These are phyloP conservation scores for Rhododendron kiyosumense DNA, from an alignment of 148 eudicot species.

Conservation along the genomic window DNA sequence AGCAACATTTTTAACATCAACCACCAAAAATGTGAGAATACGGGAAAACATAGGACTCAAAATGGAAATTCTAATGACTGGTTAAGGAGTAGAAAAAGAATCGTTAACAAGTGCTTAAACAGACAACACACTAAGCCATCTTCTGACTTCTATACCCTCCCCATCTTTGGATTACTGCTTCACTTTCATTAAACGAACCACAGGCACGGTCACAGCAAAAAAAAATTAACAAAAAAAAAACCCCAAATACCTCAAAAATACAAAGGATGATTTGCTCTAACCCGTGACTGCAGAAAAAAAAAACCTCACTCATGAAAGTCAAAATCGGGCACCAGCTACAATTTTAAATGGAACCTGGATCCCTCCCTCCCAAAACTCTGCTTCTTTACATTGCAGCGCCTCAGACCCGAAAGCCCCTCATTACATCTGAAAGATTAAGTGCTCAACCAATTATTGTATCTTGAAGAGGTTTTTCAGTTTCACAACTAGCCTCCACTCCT, in stretches of 20 bases:
- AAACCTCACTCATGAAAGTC: not conserved
- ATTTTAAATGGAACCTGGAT: not conserved
- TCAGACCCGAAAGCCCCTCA: not conserved
- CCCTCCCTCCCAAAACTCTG: not conserved
- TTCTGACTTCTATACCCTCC: not conserved
- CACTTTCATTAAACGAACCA: not conserved
- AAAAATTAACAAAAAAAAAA: not conserved
- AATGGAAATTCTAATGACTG: not conserved
- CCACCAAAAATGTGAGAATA: not conserved
- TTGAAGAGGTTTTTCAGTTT: constrained; percentile 68
- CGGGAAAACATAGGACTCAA: not conserved
- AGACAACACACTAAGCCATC: not conserved
- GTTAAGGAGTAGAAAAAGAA: not conserved
- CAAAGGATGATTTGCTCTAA: not conserved
- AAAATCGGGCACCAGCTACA: not conserved
- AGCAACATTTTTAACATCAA: not conserved
- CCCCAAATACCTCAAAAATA: not conserved
- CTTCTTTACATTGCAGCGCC: not conserved
- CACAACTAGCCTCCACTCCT: constrained; percentile 59
- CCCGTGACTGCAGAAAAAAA: not conserved
- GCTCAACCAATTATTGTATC: constrained; percentile 37
- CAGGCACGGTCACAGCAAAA: not conserved
- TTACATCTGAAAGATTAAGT: not conserved
- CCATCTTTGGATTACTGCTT: not conserved
- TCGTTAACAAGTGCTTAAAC: not conserved